Evolutionary conservation across 306 rosid species (phyloP).

Genomic region (Cucumis melo): DNA sequence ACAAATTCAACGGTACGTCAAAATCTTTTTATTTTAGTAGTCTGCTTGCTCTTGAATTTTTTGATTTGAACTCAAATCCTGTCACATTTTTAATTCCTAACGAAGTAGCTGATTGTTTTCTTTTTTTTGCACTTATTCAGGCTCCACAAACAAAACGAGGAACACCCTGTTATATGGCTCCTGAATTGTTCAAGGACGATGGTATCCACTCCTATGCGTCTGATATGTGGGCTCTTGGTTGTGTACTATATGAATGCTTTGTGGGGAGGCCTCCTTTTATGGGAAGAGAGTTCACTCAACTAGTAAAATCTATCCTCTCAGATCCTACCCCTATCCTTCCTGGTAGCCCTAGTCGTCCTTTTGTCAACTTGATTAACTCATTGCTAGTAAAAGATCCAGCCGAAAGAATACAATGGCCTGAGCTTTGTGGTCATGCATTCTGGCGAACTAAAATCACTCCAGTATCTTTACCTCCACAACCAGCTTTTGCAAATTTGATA

Average conservation of each 20-base stretch:
- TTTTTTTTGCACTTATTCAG: slow-evolving; percentile 30
- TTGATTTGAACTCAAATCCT: slow-evolving; percentile 1
- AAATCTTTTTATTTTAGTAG: not conserved
- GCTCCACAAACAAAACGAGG: slow-evolving; percentile 91
- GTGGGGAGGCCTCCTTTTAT: slow-evolving; percentile 88
- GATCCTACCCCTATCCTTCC: slow-evolving; percentile 85
- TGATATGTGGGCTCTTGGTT: slow-evolving; percentile 97
- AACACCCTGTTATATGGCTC: slow-evolving; percentile 98
- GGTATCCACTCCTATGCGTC: slow-evolving; percentile 91
- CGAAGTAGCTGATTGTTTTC: slow-evolving; percentile 11
- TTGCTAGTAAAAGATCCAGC: slow-evolving; percentile 88
- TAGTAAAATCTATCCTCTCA: slow-evolving; percentile 80
- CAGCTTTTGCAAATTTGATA: slow-evolving; percentile 80
- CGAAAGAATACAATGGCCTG: slow-evolving; percentile 86
- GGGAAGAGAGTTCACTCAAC: slow-evolving; percentile 86
- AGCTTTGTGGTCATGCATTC: slow-evolving; percentile 84
- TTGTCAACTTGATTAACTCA: slow-evolving; percentile 74
- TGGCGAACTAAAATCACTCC: slow-evolving; percentile 58
- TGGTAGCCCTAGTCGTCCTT: slow-evolving; percentile 84
- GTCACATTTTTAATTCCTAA: not conserved
- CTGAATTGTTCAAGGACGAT: slow-evolving; percentile 92
- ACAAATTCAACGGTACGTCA: slow-evolving; percentile 58
- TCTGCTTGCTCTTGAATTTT: not conserved
- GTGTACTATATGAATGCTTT: slow-evolving; percentile 87
- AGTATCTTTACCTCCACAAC: slow-evolving; percentile 70